Evolutionary conservation across 352 stramenopile species (phyloP).

Genomic region (Plasmopara viticola): DNA sequence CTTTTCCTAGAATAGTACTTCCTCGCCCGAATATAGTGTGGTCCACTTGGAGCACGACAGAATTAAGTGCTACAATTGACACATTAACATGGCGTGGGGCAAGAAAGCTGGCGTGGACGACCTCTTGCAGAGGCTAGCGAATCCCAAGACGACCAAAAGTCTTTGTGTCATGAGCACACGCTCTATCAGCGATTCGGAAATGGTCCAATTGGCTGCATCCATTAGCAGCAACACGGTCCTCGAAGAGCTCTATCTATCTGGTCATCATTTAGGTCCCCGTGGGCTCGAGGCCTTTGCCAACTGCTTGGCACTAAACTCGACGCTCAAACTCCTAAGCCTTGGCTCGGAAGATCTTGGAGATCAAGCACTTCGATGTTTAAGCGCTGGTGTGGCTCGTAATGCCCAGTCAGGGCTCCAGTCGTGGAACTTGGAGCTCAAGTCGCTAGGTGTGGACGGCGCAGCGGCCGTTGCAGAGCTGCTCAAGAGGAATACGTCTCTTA

Average conservation of each 20-base stretch:
- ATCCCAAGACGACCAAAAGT: slow-evolving; percentile 51
- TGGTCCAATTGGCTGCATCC: slow-evolving; percentile 36
- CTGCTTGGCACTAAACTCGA: slow-evolving; percentile 55
- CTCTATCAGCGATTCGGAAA: slow-evolving; percentile 51
- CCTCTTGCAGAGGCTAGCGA: slow-evolving; percentile 53
- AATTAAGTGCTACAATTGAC: slow-evolving; percentile 19
- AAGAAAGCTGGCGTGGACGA: slow-evolving; percentile 65
- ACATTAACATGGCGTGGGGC: slow-evolving; percentile 67
- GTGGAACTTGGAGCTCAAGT: slow-evolving; percentile 77
- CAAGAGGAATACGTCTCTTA: slow-evolving; percentile 33
- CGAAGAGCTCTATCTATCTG: slow-evolving; percentile 72
- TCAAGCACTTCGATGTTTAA: slow-evolving; percentile 36
- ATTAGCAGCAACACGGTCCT: slow-evolving; percentile 56
- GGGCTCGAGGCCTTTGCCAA: slow-evolving; percentile 54
- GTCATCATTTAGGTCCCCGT: slow-evolving; percentile 42
- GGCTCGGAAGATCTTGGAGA: slow-evolving; percentile 58
- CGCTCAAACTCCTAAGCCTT: slow-evolving; percentile 61
- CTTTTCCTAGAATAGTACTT: no score
- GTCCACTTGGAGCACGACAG: no score
- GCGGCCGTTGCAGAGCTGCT: slow-evolving; percentile 50
- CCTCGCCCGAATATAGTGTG: no score
- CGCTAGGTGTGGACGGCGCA: slow-evolving; percentile 35
- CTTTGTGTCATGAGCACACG: slow-evolving; percentile 74
- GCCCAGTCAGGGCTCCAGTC: slow-evolving; percentile 37
- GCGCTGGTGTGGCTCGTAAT: slow-evolving; percentile 47